Percentiles rank a stretch among this genome's conserved stretches.
These are phyloP conservation scores for Podospora pseudocomata DNA, from an alignment of 495 filamentous ascomycete genomes.

Conservation along the genomic window DNA sequence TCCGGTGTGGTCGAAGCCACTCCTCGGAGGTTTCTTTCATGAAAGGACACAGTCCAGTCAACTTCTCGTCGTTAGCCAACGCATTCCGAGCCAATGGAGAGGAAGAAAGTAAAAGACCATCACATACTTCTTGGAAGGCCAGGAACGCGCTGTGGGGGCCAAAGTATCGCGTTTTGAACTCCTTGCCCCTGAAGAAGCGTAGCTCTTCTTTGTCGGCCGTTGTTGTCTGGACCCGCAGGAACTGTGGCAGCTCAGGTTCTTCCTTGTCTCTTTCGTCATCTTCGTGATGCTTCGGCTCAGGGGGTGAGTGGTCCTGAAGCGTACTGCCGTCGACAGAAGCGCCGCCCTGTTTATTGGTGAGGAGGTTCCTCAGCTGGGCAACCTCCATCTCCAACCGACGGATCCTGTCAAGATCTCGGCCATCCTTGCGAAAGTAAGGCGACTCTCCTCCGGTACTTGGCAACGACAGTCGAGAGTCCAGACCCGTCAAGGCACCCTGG, in stretches of 20 bases:
- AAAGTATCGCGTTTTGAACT: conserved; percentile 49
- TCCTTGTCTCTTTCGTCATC: conserved; percentile 11
- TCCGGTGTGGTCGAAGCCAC: conserved; percentile 39
- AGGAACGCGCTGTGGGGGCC: conserved; percentile 48
- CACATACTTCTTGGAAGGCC: conserved; percentile 37
- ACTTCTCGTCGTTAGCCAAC: conserved; percentile 17
- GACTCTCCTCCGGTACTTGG: conserved; percentile 29
- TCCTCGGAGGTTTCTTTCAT: conserved; percentile 45
- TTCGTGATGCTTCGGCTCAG: conserved; percentile 20
- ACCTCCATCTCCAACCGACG: conserved; percentile 49
- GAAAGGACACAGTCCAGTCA: conserved; percentile 46
- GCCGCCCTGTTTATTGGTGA: conserved; percentile 31
- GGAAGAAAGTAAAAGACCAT: neutral
- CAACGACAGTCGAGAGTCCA: conserved; percentile 35
- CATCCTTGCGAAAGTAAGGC: conserved; percentile 31
- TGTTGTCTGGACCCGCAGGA: conserved; percentile 28
- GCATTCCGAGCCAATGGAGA: neutral
- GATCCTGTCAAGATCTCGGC: conserved; percentile 45
- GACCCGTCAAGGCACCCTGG: conserved; percentile 30
- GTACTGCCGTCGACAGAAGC: conserved; percentile 36
- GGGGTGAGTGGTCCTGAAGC: conserved; percentile 32
- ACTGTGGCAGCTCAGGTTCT: conserved; percentile 16
- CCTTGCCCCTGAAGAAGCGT: conserved; percentile 37
- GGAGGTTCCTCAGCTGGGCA: conserved; percentile 41
- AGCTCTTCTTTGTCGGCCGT: conserved; percentile 33